Percentiles rank a stretch among this genome's conserved stretches.
Evolutionary conservation across 139 green algal species (phyloP).

Genomic region (Coelastrella sp.): DNA sequence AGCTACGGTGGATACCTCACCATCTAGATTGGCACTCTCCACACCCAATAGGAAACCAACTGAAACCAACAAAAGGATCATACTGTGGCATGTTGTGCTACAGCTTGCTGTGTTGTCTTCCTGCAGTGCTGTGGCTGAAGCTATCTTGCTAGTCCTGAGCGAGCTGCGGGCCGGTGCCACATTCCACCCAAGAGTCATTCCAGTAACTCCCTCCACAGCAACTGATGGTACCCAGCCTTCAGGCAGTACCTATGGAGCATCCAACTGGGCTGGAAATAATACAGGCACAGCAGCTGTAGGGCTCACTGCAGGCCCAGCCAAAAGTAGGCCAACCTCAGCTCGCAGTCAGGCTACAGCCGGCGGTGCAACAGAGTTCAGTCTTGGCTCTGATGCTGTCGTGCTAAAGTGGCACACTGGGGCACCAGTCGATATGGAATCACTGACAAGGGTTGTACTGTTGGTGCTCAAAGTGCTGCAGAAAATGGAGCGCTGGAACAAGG

Average conservation of each 20-base stretch:
- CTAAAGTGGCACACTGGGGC: slow-evolving; percentile 54
- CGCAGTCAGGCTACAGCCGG: not conserved
- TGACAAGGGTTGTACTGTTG: slow-evolving; percentile 50
- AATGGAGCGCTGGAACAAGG: slow-evolving; percentile 58
- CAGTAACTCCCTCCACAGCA: not conserved
- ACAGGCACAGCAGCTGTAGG: not conserved
- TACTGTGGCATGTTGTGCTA: not conserved
- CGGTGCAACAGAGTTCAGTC: slow-evolving; percentile 34
- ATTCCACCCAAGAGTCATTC: not conserved
- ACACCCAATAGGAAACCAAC: not conserved
- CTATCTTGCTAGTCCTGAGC: slow-evolving; percentile 6
- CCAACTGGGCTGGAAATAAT: not conserved
- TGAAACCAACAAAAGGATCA: not conserved
- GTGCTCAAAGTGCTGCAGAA: slow-evolving; percentile 54
- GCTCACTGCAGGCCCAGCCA: not conserved
- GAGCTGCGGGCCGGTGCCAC: not conserved
- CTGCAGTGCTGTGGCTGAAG: slow-evolving; percentile 37
- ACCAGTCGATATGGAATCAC: slow-evolving; percentile 61
- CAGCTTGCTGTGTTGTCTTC: not conserved
- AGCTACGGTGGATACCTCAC: no score
- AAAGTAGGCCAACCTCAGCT: not conserved
- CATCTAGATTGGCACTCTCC: no score
- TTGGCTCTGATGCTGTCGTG: slow-evolving; percentile 31
- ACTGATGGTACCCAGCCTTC: not conserved
- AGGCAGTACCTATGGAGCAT: not conserved